Evolutionary conservation across 2,329 filamentous ascomycete genomes (phyloP), one percentile per base, ranked within the genome.

Genomic region (Talaromyces islandicus): DNA sequence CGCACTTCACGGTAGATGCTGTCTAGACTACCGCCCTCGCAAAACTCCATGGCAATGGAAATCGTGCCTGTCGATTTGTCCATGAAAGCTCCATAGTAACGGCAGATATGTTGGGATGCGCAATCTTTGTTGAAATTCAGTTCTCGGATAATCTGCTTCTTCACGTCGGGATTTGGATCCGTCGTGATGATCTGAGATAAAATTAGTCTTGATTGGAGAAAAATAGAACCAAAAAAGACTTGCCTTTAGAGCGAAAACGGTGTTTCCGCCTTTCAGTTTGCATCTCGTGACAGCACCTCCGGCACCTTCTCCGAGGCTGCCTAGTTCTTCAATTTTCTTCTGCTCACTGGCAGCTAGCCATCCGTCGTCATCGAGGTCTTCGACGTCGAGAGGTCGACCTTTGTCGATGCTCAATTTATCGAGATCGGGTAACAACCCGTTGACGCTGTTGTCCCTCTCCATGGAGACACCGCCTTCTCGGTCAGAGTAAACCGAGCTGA

Each of bases 11-110:
- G 91, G 80, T 99, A 99, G 65, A 99, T 94, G 72, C 91, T 94
- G 78, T 99, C 92, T 21, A 99, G 83, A 53, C 91, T 96, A 57
- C 94, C 94, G 60, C 94, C 94, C 76, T 97, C 94, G 73, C 94
- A 99, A 70, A 96, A 97, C 73, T 99, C 94, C 94, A 99, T 99
- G 60, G 92, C 92, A 71, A 99, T 99, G 54, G 91, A 96, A 66
- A 99, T 97, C 54, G 93, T 97, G 56, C 92, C 91, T 10, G 91
- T 95, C n/a, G 91, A 89, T 61, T 94, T 90, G 72, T 99, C 93
- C 73, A 95, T 91, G 73, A 97, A 99, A 46, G 93, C 93, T 64
- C 94, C 94, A 70, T 97, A 99, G 78, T 99, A 99, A 64, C 89
- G 87, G 77, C 94, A 99, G 69, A 99, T 99, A 74, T 97, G 92